Percentiles rank a stretch among this genome's conserved stretches.
These are phyloP conservation scores for Protomyces arabidopsidicola DNA, from an alignment of 1,139 yeast species.

Conservation along the genomic window DNA sequence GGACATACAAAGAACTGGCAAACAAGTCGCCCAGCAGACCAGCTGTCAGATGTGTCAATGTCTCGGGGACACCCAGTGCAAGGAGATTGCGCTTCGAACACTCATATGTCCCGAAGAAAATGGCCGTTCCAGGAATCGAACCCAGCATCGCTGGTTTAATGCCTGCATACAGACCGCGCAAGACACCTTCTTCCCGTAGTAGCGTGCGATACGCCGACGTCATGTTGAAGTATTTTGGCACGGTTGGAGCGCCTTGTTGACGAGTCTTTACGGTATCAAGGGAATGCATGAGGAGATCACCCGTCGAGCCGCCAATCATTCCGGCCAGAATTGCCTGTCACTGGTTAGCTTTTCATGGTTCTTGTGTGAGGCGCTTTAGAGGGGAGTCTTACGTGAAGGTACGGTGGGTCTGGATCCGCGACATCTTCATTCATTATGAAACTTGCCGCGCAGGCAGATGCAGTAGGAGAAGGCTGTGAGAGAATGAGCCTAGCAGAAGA, in stretches of 20 bases:
- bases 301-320: constrained; percentile 89
- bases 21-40: constrained; percentile 90
- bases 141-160: constrained; percentile 88
- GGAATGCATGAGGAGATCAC: constrained; percentile 91
- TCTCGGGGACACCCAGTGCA: constrained; percentile 66
- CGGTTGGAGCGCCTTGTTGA: constrained; percentile 83
- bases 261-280: constrained; percentile 93
- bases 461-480: too few relatives aligned
- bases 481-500: too few relatives aligned
- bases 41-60: constrained; percentile 71
- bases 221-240: constrained; percentile 62
- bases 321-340: constrained; percentile 62
- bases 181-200: constrained; percentile 72
- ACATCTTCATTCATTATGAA: constrained; percentile 2
- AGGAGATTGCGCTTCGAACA: constrained; percentile 66
- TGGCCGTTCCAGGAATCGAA: constrained; percentile 49
- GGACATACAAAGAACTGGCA: constrained; percentile 90
- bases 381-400: constrained; percentile 39
- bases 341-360: constrained; percentile 23
- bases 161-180: constrained; percentile 85
- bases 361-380: constrained; percentile 34
- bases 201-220: constrained; percentile 68
- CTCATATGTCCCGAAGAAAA: constrained; percentile 89
- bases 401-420: constrained; percentile 6
- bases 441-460: constrained; percentile 25